Percentiles rank a stretch among this genome's conserved stretches.
Evolutionary conservation across 345 rosid genomes (phyloP).

Genomic region (Brassica cretica): DNA sequence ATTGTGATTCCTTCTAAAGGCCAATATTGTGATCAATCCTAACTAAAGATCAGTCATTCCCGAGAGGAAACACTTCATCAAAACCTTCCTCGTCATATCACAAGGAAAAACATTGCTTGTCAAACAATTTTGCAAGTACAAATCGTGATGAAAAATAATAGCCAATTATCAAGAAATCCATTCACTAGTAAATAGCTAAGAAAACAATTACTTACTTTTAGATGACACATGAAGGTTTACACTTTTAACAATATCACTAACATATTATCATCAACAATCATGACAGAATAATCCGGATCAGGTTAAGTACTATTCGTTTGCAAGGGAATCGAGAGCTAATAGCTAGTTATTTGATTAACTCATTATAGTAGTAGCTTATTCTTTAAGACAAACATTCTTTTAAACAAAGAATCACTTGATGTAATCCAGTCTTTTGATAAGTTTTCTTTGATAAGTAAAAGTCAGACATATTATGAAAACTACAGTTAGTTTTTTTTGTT

Average conservation of each 20-base stretch:
- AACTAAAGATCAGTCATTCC: neutral
- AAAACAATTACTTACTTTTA: neutral
- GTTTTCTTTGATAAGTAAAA: no score
- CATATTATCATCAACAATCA: neutral
- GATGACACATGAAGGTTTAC: neutral
- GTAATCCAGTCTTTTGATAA: no score
- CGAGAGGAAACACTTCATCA: neutral
- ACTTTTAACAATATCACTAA: neutral
- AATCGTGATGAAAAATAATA: no score
- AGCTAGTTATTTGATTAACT: neutral
- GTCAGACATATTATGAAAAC: no score
- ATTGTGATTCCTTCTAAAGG: neutral
- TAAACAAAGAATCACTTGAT: conserved; percentile 3
- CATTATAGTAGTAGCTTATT: no score
- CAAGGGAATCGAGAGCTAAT: neutral
- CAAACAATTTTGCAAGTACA: neutral
- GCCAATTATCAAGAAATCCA: neutral
- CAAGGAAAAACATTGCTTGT: neutral
- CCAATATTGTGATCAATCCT: neutral
- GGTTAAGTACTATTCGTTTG: neutral
- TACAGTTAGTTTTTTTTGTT: neutral
- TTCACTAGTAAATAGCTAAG: neutral
- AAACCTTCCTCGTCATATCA: neutral
- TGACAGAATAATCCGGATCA: neutral
- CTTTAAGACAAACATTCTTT: no score